A percentile compares a stretch with the other conserved stretches of the same genome.
Evolutionary conservation across 75 land plant genomes (phyloP).

Genomic region (Isoetes taiwanensis): DNA sequence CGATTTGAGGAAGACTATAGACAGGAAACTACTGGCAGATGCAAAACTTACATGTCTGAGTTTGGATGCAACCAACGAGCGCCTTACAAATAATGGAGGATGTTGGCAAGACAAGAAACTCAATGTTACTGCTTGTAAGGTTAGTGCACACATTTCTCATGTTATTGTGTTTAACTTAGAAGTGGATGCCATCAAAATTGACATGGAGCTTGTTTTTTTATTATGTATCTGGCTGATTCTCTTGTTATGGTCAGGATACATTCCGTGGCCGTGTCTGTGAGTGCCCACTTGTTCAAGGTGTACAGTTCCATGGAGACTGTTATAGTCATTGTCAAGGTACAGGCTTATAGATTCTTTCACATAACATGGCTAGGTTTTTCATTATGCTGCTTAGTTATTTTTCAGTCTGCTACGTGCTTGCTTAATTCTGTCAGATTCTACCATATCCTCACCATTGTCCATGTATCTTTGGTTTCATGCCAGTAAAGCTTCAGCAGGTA

Average conservation of each 20-base stretch:
- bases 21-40: slow-evolving; percentile 36
- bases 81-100: slow-evolving; percentile 50
- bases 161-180: no score
- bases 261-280: slow-evolving; percentile 53
- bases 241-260: slow-evolving; percentile 37
- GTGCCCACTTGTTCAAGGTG: slow-evolving; percentile 44
- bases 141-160: no score
- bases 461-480: no score
- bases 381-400: no score
- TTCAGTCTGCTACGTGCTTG: no score
- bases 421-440: no score
- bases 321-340: slow-evolving; percentile 53
- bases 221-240: not conserved
- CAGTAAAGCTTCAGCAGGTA: no score
- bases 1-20: slow-evolving; percentile 81
- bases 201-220: not conserved
- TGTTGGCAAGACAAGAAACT: slow-evolving; percentile 37
- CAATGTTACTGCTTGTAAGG: slow-evolving; percentile 52
- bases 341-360: no score
- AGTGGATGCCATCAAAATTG: no score
- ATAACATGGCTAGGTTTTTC: no score
- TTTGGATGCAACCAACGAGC: slow-evolving; percentile 60
- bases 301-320: slow-evolving; percentile 56
- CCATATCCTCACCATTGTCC: no score
- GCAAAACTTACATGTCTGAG: slow-evolving; percentile 46